Conservation (phyloP, 108 stramenopile genomes). For the Craspedostauros australis region DNA sequence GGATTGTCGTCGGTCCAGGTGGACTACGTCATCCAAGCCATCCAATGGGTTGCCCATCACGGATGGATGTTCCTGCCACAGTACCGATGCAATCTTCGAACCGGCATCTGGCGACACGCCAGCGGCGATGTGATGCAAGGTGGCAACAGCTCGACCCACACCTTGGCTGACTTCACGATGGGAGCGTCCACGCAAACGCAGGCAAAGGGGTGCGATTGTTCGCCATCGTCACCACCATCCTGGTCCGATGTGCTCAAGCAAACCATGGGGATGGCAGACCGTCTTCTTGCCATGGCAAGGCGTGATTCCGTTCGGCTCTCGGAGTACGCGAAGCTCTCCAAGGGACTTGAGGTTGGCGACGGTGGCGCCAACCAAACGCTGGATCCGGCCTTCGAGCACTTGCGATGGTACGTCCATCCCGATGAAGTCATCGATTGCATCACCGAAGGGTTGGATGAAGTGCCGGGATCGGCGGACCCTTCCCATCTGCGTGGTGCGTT, state of each 20-base stretch:
- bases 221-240: no score
- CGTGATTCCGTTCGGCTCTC: constrained; percentile 57
- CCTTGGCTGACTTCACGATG: constrained; percentile 66
- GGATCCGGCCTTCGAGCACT: no score
- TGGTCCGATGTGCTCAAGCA: constrained; percentile 44
- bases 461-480: constrained; percentile 46
- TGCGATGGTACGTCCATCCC: constrained; percentile 73
- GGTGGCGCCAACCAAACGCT: constrained; percentile 3
- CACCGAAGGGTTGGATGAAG: constrained; percentile 37
- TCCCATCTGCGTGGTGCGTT: constrained; percentile 41
- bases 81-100: constrained; percentile 64
- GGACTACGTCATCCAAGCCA: constrained; percentile 73
- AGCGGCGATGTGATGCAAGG: no score
- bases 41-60: constrained; percentile 76
- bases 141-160: constrained; percentile 46
- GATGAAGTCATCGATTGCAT: constrained; percentile 47
- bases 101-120: no score
- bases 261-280: constrained; percentile 49
- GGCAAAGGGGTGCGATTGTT: neutral
- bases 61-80: constrained; percentile 73
- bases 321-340: constrained; percentile 60
- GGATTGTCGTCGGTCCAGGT: constrained; percentile 59
- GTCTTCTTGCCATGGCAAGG: constrained; percentile 43
- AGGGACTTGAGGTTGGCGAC: constrained; percentile 10
- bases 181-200: neutral